Base-by-base conservation (phyloP, 768 basidiomycete genomes). In the Coprinopsis marcescibilis region DNA sequence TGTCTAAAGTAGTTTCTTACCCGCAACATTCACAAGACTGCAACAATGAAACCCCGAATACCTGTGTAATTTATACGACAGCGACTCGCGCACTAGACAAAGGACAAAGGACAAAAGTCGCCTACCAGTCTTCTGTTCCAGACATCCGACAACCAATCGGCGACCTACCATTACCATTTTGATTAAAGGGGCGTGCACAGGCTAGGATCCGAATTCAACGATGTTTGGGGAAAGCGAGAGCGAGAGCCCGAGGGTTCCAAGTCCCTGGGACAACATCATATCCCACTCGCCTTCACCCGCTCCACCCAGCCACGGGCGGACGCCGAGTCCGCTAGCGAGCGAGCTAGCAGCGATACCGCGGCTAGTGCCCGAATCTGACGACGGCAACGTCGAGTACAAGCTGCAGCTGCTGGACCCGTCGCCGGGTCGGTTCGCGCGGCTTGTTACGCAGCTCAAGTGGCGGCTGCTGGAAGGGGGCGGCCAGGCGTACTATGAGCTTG, bases 401-500 rank as follows among this genome's bases (percentile, higher is more conserved):
- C 77, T 95, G 26, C 89, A 92, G 61, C 81, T 95, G 17, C 76
- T 92, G 32, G 72, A 81, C 40, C 89, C 92, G 0, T 74, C 86
- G 12, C 78, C 80, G 0, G 73, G 80, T 3, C 87, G 89, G 38
- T 89, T 90, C 55, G 76, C 78, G 3, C 80, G 84, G 50, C 83
- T 98, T 17, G 88, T 92, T 46, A 97, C 94, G 0, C 94, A 97
- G 66, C 80, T 96, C 65, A 93, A 95, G 59, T 97, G 95, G 93
- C 79, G 94, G 2, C 75, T 93, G 7, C 77, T 88, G 39, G 85
- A 92, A 60, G 90, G 90, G 13, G 81, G 84, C 1, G 88, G 88
- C 1, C 81, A 83, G 57, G 89, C 89, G 0, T 83, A 87, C 60
- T 92, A 92, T 51, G 89, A 92, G 52, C 73, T 84, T 10, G 81